These are phyloP conservation scores for Camellia oleifera DNA, from an alignment of 179 eudicot genomes.

Conservation along the genomic window DNA sequence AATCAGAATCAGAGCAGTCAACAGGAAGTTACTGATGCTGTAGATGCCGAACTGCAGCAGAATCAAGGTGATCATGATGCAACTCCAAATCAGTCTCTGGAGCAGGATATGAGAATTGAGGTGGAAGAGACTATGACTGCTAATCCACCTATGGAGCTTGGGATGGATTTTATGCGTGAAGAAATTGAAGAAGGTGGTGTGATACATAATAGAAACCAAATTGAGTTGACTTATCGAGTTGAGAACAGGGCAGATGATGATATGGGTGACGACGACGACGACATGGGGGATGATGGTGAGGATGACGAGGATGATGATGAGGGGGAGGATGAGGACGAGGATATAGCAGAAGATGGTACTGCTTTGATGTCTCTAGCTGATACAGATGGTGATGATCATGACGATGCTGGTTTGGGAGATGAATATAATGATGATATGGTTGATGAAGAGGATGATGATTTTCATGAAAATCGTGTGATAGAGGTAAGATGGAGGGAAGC, in stretches of 20 bases:
- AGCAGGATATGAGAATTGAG: slow-evolving; percentile 70
- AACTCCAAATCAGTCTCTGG: slow-evolving; percentile 43
- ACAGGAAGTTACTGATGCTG: slow-evolving; percentile 39
- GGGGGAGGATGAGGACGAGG: slow-evolving; percentile 95
- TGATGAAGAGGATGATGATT: slow-evolving; percentile 97
- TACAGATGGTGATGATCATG: slow-evolving; percentile 95
- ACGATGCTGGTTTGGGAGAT: slow-evolving; percentile 86
- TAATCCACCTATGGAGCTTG: slow-evolving; percentile 49
- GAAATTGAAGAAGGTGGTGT: slow-evolving; percentile 76
- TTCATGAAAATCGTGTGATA: slow-evolving; percentile 85
- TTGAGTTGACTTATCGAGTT: slow-evolving; percentile 77
- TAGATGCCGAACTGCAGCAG: slow-evolving; percentile 23
- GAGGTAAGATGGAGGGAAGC: slow-evolving; percentile 99
- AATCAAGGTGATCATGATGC: slow-evolving; percentile 41
- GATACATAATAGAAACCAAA: slow-evolving; percentile 49
- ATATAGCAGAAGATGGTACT: slow-evolving; percentile 92
- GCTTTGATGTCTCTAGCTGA: slow-evolving; percentile 95
- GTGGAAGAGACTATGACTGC: slow-evolving; percentile 40
- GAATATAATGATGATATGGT: slow-evolving; percentile 92
- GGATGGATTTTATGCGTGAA: slow-evolving; percentile 68
- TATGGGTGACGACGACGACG: slow-evolving; percentile 94
- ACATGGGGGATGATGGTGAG: slow-evolving; percentile 80
- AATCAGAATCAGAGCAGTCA: slow-evolving; percentile 37
- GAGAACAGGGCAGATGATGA: slow-evolving; percentile 76
- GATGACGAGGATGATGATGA: slow-evolving; percentile 89